Percentiles rank a stretch among this genome's conserved stretches.
Evolutionary conservation across 139 green algal genomes (phyloP).

Genomic region (Chlorella sp.): DNA sequence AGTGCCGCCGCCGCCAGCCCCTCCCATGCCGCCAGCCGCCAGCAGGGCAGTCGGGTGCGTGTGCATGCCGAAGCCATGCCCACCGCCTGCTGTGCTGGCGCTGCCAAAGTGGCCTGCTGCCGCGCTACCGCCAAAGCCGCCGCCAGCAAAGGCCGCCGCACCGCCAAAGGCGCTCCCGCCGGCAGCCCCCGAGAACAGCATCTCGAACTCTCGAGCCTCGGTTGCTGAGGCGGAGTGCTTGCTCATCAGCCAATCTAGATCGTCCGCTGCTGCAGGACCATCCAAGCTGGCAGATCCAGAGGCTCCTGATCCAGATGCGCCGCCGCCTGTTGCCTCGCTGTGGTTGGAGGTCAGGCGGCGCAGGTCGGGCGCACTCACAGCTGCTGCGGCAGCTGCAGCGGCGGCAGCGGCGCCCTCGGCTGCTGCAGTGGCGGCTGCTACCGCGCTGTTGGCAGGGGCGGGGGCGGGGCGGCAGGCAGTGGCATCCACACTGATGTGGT

Average conservation of each 20-base stretch:
- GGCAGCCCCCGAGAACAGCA: constrained; percentile 15
- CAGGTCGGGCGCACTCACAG: neutral
- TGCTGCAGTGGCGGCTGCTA: neutral
- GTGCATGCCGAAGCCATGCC: no score
- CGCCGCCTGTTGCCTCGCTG: constrained; percentile 20
- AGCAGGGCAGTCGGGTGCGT: neutral
- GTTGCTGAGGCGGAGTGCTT: neutral
- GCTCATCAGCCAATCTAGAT: constrained; percentile 29
- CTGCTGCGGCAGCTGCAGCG: neutral
- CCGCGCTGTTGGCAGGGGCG: neutral
- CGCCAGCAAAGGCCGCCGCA: neutral
- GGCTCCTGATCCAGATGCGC: neutral
- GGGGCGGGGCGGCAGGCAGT: no score
- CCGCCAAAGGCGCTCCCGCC: neutral
- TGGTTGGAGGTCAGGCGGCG: constrained; percentile 30
- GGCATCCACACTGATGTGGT: no score
- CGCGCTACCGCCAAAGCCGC: neutral
- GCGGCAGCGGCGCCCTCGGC: neutral
- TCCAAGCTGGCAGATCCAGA: neutral
- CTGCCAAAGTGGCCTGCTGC: no score
- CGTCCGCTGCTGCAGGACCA: neutral
- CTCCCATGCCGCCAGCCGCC: neutral
- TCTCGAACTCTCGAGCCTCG: constrained; percentile 15
- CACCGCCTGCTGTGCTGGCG: no score
- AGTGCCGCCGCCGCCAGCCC: neutral